Conservation (phyloP, 352 stramenopile genomes). For the Globisporangium echinulatum region DNA sequence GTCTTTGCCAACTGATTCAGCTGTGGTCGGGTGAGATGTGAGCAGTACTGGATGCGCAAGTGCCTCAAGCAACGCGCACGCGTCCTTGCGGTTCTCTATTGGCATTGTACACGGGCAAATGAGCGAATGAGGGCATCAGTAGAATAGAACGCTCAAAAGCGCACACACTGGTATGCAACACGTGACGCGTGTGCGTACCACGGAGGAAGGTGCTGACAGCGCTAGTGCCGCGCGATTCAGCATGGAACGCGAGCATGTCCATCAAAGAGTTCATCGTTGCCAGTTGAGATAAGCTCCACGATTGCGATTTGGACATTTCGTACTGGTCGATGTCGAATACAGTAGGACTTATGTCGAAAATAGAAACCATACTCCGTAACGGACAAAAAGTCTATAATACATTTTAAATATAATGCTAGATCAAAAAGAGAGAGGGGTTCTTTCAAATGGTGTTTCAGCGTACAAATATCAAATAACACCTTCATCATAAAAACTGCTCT, state of each 20-base stretch:
- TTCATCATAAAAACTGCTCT: background rate
- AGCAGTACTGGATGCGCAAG: slow-evolving; percentile 22
- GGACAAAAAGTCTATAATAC: too few relatives aligned
- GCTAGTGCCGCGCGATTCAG: slow-evolving; percentile 28
- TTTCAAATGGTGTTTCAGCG: too few relatives aligned
- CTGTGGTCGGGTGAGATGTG: background rate
- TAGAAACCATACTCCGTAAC: too few relatives aligned
- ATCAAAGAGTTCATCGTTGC: background rate
- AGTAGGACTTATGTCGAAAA: too few relatives aligned
- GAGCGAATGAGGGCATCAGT: too few relatives aligned
- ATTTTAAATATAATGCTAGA: too few relatives aligned
- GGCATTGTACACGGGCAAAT: background rate
- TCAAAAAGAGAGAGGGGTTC: too few relatives aligned
- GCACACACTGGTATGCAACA: background rate
- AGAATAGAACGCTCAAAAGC: background rate
- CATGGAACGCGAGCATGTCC: slow-evolving; percentile 22
- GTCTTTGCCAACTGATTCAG: slow-evolving; percentile 1
- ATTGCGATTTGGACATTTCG: too few relatives aligned
- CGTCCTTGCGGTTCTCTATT: slow-evolving; percentile 33
- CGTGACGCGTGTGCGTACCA: slow-evolving; percentile 13
- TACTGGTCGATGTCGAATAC: too few relatives aligned
- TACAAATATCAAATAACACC: background rate
- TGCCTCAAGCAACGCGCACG: slow-evolving; percentile 20
- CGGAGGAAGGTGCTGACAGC: slow-evolving; percentile 35
- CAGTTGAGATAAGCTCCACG: too few relatives aligned